Conservation (phyloP, 306 rosid species). For the Prunus mongolica region DNA sequence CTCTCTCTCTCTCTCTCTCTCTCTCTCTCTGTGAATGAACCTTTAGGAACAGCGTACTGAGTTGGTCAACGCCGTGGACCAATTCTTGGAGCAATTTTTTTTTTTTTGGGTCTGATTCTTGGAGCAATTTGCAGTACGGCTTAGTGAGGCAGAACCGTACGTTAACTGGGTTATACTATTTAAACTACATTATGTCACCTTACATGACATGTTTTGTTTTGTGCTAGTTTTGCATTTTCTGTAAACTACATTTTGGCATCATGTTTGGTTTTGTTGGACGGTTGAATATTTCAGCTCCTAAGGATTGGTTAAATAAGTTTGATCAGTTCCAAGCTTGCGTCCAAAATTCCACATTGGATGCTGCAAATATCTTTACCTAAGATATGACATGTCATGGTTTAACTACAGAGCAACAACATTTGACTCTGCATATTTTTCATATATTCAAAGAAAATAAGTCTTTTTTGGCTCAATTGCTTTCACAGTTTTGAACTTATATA, state of each 20-base stretch:
- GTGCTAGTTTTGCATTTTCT: too few relatives aligned
- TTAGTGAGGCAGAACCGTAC: too few relatives aligned
- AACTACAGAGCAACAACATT: too few relatives aligned
- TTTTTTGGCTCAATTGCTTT: neutral
- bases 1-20: neutral
- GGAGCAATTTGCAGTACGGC: neutral
- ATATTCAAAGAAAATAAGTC: too few relatives aligned
- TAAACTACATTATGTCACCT: too few relatives aligned
- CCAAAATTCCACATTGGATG: neutral
- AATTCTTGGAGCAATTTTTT: neutral
- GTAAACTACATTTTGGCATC: too few relatives aligned
- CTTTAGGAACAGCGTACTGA: neutral
- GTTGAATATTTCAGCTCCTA: neutral
- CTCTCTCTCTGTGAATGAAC: neutral
- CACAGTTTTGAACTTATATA: neutral
- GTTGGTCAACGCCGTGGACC: constrained; percentile 2
- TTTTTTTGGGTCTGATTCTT: neutral
- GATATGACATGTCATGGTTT: too few relatives aligned
- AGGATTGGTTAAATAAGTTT: neutral
- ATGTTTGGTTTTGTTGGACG: neutral
- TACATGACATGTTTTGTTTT: too few relatives aligned
- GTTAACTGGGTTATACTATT: neutral
- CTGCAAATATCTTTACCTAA: too few relatives aligned
- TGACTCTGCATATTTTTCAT: too few relatives aligned
- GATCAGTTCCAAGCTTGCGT: neutral